Evolutionary conservation across 768 basidiomycete species (phyloP).

Genomic region (Tephrocybe rancida): DNA sequence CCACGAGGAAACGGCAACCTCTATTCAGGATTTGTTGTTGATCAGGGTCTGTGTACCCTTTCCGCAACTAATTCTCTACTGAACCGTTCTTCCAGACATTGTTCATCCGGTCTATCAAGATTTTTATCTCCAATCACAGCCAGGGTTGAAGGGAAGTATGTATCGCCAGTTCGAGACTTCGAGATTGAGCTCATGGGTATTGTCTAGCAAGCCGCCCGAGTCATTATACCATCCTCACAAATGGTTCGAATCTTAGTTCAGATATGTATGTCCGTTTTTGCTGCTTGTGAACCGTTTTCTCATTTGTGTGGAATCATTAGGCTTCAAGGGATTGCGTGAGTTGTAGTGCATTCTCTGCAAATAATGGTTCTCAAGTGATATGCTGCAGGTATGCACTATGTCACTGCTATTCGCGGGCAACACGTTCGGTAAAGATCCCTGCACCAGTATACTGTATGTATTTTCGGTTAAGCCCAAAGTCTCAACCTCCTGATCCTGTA

Average conservation of each 20-base stretch:
- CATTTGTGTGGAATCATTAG: slow-evolving; percentile 20
- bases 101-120: slow-evolving; percentile 59
- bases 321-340: slow-evolving; percentile 50
- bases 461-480: no score
- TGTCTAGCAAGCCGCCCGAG: slow-evolving; percentile 52
- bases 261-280: slow-evolving; percentile 19
- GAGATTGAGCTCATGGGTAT: neutral
- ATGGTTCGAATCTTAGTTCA: slow-evolving; percentile 30
- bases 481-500: no score
- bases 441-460: slow-evolving; percentile 71
- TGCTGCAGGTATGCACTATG: slow-evolving; percentile 46
- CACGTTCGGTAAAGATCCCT: slow-evolving; percentile 73
- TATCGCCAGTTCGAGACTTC: slow-evolving; percentile 1
- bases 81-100: slow-evolving; percentile 43
- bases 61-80: neutral
- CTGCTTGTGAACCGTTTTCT: slow-evolving; percentile 9
- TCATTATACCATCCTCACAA: slow-evolving; percentile 56
- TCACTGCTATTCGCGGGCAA: slow-evolving; percentile 69
- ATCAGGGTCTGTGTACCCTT: slow-evolving; percentile 27
- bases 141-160: slow-evolving; percentile 53
- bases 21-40: slow-evolving; percentile 59
- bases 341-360: slow-evolving; percentile 23
- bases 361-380: neutral
- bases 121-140: slow-evolving; percentile 64
- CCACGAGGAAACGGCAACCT: slow-evolving; percentile 58